Conservation (phyloP, 2,329 filamentous ascomycete species). For the Sporothrix pseudoabietina region DNA sequence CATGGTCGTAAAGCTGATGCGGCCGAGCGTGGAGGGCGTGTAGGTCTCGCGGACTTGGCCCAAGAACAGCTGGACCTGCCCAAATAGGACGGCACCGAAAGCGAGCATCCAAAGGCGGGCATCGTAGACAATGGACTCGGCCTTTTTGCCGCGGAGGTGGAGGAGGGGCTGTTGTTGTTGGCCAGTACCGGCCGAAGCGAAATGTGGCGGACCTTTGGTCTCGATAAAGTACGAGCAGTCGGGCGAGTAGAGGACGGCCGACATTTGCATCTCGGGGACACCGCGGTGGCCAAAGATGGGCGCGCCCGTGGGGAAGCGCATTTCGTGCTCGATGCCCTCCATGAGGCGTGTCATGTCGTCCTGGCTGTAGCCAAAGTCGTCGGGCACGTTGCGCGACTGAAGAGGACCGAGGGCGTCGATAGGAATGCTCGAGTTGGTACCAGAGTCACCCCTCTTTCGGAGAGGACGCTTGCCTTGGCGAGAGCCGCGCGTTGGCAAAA, state of each 20-base stretch:
- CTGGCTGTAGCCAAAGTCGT: conserved; percentile 28
- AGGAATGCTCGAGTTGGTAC: neutral
- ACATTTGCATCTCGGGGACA: conserved; percentile 63
- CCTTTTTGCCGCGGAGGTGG: conserved; percentile 64
- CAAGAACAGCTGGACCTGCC: conserved; percentile 64
- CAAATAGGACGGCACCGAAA: conserved; percentile 59
- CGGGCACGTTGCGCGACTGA: neutral
- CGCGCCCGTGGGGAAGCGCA: conserved; percentile 62
- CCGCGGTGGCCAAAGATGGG: conserved; percentile 48
- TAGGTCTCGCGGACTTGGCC: conserved; percentile 66
- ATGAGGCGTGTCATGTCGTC: conserved; percentile 38
- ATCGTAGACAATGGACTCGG: conserved; percentile 59
- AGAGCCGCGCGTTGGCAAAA: conserved; percentile 32
- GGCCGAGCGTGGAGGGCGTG: conserved; percentile 67
- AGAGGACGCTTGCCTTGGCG: neutral
- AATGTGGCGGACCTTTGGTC: conserved; percentile 63
- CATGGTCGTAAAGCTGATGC: conserved; percentile 66
- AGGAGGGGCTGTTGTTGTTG: neutral
- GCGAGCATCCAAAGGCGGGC: conserved; percentile 62
- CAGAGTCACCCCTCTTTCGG: neutral
- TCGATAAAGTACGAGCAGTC: conserved; percentile 69
- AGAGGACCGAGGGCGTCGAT: neutral
- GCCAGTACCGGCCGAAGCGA: conserved; percentile 50
- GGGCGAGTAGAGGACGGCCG: conserved; percentile 66
- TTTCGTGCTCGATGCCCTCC: conserved; percentile 60